Evolutionary conservation across 805 yeast species (phyloP).

Genomic region (Blastobotrys robertii): DNA sequence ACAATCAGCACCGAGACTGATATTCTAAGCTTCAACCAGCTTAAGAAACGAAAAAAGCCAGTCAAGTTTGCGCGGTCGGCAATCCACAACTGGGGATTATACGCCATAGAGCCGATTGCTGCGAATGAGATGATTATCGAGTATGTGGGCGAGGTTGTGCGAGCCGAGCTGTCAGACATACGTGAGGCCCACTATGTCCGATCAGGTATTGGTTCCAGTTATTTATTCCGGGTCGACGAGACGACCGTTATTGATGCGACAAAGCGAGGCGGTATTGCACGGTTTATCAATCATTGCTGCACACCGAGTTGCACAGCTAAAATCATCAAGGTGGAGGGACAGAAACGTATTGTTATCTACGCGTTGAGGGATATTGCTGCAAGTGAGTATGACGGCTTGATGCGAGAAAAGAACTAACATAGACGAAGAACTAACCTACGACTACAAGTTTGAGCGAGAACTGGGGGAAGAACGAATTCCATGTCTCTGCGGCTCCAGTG

Average conservation of each 20-base stretch:
- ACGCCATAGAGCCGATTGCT: conserved; percentile 91
- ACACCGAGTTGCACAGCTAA: conserved; percentile 96
- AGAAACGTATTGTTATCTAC: conserved; percentile 86
- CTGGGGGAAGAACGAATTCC: conserved; percentile 80
- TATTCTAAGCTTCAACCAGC: conserved; percentile 70
- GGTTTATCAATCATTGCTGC: conserved; percentile 96
- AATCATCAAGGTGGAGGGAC: conserved; percentile 89
- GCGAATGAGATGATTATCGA: conserved; percentile 96
- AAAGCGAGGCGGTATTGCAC: conserved; percentile 91
- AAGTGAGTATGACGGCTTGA: conserved; percentile 35
- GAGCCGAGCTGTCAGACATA: conserved; percentile 90
- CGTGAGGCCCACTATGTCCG: conserved; percentile 77
- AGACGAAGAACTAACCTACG: conserved; percentile 76
- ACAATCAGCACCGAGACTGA: conserved; percentile 66
- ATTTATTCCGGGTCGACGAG: conserved; percentile 85
- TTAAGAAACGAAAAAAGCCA: conserved; percentile 83
- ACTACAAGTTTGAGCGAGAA: conserved; percentile 90
- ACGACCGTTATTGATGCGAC: conserved; percentile 96
- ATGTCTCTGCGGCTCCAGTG: conserved; percentile 92
- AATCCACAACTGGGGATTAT: conserved; percentile 96
- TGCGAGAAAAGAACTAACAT: not conserved
- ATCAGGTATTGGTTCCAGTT: conserved; percentile 93
- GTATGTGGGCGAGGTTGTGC: conserved; percentile 88
- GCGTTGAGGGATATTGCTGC: conserved; percentile 82
- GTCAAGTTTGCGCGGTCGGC: conserved; percentile 96